Evolutionary conservation across 2,329 filamentous ascomycete species (phyloP).

Genomic region (Triangularia verruculosa): DNA sequence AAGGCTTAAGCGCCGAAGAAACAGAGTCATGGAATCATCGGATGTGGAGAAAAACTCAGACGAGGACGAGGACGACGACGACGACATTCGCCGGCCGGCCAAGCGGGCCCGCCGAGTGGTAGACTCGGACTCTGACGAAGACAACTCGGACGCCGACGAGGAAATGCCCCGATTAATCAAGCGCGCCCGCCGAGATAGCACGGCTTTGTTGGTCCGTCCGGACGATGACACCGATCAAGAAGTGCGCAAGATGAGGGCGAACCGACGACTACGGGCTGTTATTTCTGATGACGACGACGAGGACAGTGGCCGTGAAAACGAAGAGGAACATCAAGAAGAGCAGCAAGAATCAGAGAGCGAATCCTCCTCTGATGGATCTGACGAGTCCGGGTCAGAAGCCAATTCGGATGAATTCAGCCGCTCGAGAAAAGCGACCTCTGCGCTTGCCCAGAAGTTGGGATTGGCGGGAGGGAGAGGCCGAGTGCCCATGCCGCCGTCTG

Average conservation of each 20-base stretch:
- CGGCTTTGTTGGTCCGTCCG: neutral
- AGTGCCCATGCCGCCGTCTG: neutral
- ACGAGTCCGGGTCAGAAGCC: neutral
- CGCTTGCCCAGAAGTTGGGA: neutral
- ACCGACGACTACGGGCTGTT: neutral
- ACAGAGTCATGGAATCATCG: slow-evolving; percentile 16
- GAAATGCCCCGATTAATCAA: neutral
- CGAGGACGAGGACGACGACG: neutral
- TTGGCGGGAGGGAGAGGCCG: neutral
- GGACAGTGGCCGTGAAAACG: neutral
- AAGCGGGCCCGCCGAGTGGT: neutral
- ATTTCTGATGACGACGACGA: neutral
- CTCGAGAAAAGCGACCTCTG: neutral
- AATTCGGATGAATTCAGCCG: neutral
- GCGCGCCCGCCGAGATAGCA: neutral
- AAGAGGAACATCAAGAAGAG: neutral
- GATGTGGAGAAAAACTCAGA: slow-evolving; percentile 18
- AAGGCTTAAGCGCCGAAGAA: slow-evolving; percentile 10
- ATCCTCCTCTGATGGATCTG: neutral
- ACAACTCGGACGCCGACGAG: neutral
- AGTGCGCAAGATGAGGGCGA: slow-evolving; percentile 3
- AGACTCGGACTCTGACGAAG: slow-evolving; percentile 10
- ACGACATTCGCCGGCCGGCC: neutral
- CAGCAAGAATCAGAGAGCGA: neutral
- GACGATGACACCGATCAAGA: slow-evolving; percentile 2